Evolutionary conservation across 208 protist species (phyloP).

Genomic region (Naegleria fowleri): DNA sequence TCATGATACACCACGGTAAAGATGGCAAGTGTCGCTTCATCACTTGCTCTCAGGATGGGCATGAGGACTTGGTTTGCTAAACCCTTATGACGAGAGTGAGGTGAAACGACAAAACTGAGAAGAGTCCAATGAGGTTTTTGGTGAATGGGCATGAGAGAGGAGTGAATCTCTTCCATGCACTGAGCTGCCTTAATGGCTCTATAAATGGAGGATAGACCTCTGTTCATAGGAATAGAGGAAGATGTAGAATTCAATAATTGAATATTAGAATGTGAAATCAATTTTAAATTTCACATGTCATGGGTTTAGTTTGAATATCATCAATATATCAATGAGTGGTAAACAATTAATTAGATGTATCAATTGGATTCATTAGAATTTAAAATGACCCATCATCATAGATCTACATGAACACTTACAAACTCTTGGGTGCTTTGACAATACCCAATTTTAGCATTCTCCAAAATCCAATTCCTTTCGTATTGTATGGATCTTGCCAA

Average conservation of each 20-base stretch:
- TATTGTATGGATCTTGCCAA: neutral
- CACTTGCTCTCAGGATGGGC: neutral
- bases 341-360: no score
- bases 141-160: neutral
- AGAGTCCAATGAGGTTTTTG: conserved; percentile 9
- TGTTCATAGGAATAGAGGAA: neutral
- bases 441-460: neutral
- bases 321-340: no score
- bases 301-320: no score
- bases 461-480: neutral
- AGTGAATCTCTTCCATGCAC: neutral
- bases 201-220: neutral
- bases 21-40: neutral
- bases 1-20: neutral
- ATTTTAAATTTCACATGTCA: no score
- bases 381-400: no score
- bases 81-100: neutral
- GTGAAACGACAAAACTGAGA: neutral
- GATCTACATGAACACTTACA: no score
- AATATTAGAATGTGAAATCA: no score
- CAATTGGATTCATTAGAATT: no score
- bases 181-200: neutral
- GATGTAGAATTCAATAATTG: no score
- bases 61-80: neutral
- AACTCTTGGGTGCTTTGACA: neutral